These are phyloP conservation scores for Sideroxylon spinosum DNA, from an alignment of 179 eudicot species.

Conservation along the genomic window DNA sequence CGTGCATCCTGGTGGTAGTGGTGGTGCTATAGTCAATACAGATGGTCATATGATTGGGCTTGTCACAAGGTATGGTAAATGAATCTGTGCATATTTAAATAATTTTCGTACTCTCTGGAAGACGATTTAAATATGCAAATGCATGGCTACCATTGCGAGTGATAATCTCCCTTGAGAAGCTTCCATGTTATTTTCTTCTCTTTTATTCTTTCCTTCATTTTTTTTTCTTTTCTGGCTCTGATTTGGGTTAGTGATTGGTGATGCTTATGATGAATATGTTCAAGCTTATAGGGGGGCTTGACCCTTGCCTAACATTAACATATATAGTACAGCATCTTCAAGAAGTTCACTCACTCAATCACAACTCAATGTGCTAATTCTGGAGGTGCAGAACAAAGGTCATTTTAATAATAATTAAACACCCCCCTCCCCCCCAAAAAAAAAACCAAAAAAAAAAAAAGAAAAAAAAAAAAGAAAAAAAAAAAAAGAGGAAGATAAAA, in stretches of 20 bases:
- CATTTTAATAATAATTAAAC: not conserved
- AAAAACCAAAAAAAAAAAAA: not conserved
- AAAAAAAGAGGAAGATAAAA: not conserved
- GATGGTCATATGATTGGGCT: slow-evolving; percentile 86
- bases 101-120: not conserved
- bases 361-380: slow-evolving; percentile 1
- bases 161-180: not conserved
- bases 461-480: not conserved
- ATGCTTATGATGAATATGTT: not conserved
- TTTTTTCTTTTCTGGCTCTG: not conserved
- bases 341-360: not conserved
- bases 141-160: not conserved
- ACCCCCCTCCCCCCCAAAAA: not conserved
- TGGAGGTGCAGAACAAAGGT: no score
- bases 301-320: not conserved
- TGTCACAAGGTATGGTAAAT: slow-evolving; percentile 70
- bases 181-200: not conserved
- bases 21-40: slow-evolving; percentile 81
- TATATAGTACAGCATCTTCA: no score
- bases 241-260: not conserved
- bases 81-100: not conserved
- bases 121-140: not conserved
- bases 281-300: not conserved
- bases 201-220: not conserved
- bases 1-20: slow-evolving; percentile 97